Evolutionary conservation across 495 filamentous ascomycete genomes (phyloP), one percentile per base, ranked within the genome.

Genomic region (Lasiosphaeriaceae sp.): DNA sequence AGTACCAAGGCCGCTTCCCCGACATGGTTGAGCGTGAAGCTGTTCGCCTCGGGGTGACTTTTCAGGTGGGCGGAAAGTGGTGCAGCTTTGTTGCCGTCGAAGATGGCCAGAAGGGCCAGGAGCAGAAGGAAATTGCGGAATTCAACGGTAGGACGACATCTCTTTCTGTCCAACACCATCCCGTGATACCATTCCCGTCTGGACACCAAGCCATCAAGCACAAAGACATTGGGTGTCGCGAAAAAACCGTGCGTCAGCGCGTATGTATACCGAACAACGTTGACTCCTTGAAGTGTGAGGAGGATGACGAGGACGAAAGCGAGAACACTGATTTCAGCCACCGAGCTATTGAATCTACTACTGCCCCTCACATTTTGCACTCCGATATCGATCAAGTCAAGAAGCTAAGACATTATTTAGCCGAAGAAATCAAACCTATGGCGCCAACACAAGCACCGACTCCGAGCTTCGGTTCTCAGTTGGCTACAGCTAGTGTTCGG

Each of bases 61-160:
- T 80, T 59, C 84, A 86, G 48, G 78, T 90, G 16, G 82, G 78
- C 3, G 80, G 85, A 0, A 88, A 84, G 62, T 86, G 81, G 78
- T 86, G 83, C 59, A 85, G 82, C 0, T 91, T 90, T 54, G 84
- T 90, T 3, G 87, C 88, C 5, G 74, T 89, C 12, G 75, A 85
- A 59, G 65, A 65, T 16, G 69, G 74, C 46, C 63, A 67, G 16
- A 39, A 29, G 50, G 69, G 74, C 46, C 63, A 67, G 16, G 43
- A 29, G 50, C 39, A 66, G 34, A 52, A 55, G 1, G 41, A 61
- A 35, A 47, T 3, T 43, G 39, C 39, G n/a, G 7, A 43, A n/a
- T 14, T n/a, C 5, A 6, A 14, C 4, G 39, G n/a, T 9, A 43
- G n/a, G 39, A 1, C 12, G 4, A 43, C 8, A 12, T 41, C 14